Evolutionary conservation across 2,329 filamentous ascomycete genomes (phyloP), one percentile per base, ranked within the genome.

Genomic region (Diaporthe citri): DNA sequence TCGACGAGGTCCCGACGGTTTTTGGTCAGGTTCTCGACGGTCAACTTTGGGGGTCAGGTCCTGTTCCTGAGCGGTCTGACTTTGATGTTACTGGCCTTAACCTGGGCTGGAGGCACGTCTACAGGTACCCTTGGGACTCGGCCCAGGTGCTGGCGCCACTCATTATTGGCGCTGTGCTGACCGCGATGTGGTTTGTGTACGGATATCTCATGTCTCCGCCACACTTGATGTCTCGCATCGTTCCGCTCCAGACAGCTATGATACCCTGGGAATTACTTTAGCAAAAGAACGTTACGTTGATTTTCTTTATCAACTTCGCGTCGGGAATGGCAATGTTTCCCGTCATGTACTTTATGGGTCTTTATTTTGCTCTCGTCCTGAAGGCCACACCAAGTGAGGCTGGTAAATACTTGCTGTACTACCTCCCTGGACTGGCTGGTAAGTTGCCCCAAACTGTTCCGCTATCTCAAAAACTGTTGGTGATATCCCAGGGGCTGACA

Each of bases 261-360:
- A 86, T 94, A 12, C 91, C 92, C 0, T 92, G 91, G 81, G 82
- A 85, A 6, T 82, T 94, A 25, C 85, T 94, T 69, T 82, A 83
- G 7, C 86, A 89, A 72, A 86, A 88, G 43, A 91, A 94, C 77
- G 88, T 91, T 1, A 84, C 87, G 0, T 83, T 93, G n/a, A 81
- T 94, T 20, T 88, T 90, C 75, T 88, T 89, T 75, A 87, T 92
- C 77, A 91, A 92, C 76, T 90, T 92, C 78, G 86, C 88, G 3
- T 88, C 88, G 0, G 92, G 92, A 4, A 88, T 90, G 78, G 87
- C 85, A 71, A 88, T 87, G 85, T 89, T 85, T 77, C 83, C 85
- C 31, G 84, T 87, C 76, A 81, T 64, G 28, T 60, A n/a, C 8
- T 31, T 52, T 46, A 48, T 48, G n/a, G 39, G 20, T 31, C 56